Evolutionary conservation across 169 alveolate species (phyloP).

Genomic region (Eimeria acervulina): DNA sequence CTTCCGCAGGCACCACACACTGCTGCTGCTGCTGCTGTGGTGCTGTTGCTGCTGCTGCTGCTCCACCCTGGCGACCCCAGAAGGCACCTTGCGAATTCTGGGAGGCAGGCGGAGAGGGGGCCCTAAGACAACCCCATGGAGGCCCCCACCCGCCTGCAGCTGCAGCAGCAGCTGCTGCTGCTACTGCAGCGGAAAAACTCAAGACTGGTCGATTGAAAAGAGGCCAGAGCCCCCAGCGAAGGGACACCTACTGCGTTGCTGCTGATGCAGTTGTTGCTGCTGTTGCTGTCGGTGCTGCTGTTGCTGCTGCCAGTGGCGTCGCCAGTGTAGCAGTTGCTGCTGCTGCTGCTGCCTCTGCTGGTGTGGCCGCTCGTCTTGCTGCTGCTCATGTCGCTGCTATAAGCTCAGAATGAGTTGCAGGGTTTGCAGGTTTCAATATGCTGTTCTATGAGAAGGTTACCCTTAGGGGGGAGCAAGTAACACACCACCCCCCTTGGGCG

Average conservation of each 20-base stretch:
- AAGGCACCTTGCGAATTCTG: neutral
- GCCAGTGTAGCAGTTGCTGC: too few species aligned
- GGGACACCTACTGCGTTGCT: neutral
- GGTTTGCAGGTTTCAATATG: too few species aligned
- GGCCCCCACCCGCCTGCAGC: neutral
- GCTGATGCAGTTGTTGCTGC: neutral
- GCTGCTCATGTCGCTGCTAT: neutral
- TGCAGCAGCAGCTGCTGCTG: neutral
- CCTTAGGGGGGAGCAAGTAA: neutral
- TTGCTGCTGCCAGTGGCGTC: too few species aligned
- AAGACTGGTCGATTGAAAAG: too few species aligned
- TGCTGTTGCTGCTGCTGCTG: conserved; percentile 11
- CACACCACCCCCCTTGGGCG: neutral
- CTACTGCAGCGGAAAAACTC: neutral
- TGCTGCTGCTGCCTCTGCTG: too few species aligned
- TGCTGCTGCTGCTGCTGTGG: neutral
- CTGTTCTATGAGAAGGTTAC: too few species aligned
- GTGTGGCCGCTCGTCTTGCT: neutral
- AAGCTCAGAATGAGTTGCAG: too few species aligned
- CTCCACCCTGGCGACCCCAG: neutral
- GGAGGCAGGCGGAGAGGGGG: neutral
- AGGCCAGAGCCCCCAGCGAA: too few species aligned
- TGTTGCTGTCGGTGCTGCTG: neutral
- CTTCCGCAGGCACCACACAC: too few species aligned
- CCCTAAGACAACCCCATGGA: neutral